A percentile compares a stretch with the other conserved stretches of the same genome.
These are phyloP conservation scores for Scheffersomyces insectosa DNA, from an alignment of 1,139 yeast species.

Conservation along the genomic window DNA sequence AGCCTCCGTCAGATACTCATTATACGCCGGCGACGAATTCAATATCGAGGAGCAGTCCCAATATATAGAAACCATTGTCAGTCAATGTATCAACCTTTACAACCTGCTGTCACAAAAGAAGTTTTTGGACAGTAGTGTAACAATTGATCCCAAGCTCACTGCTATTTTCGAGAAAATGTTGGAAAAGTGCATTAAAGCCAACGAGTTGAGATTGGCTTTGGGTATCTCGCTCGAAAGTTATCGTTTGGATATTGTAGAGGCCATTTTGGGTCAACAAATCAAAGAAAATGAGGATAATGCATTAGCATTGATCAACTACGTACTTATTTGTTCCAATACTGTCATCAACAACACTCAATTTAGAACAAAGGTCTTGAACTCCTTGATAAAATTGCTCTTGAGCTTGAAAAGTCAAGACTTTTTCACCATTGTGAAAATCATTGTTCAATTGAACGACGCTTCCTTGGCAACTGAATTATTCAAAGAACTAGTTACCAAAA, in stretches of 20 bases:
- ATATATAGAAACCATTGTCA: conserved; percentile 89
- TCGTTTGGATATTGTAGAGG: conserved; percentile 77
- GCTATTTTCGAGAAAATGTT: conserved; percentile 85
- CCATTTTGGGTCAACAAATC: conserved; percentile 53
- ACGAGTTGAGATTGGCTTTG: conserved; percentile 78
- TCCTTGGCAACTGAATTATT: conserved; percentile 69
- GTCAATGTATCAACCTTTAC: conserved; percentile 87
- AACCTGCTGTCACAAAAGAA: conserved; percentile 61
- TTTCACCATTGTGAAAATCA: conserved; percentile 75
- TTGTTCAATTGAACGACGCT: conserved; percentile 83
- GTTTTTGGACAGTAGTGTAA: conserved; percentile 39
- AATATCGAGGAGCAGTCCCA: conserved; percentile 76
- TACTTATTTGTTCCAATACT: conserved; percentile 71
- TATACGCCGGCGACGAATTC: conserved; percentile 81
- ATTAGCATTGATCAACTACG: conserved; percentile 65
- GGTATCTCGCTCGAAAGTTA: conserved; percentile 91
- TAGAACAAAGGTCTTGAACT: conserved; percentile 61
- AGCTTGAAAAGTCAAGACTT: conserved; percentile 73
- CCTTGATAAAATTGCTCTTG: conserved; percentile 62
- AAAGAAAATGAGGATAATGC: conserved; percentile 45
- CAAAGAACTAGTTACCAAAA: conserved; percentile 51
- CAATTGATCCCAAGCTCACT: conserved; percentile 63
- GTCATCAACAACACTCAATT: conserved; percentile 60
- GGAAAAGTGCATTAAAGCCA: conserved; percentile 67
- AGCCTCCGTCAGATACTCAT: conserved; percentile 83